Evolutionary conservation across 345 rosid species (phyloP), one percentile per base, ranked within the genome.

Genomic region (Melastoma malabathricum): DNA sequence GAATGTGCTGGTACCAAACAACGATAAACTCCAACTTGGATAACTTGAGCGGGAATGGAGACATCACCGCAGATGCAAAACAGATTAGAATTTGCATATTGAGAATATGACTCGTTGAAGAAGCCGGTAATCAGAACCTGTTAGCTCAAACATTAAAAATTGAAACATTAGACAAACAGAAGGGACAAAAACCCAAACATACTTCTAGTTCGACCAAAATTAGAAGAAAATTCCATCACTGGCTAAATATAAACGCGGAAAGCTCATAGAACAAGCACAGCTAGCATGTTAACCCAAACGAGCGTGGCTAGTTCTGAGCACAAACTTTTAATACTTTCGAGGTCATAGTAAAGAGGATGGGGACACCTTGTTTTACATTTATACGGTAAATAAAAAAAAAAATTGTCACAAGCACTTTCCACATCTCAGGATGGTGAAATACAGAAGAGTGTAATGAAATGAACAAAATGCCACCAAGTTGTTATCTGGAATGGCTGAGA

Each of bases 11-110:
- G 65, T 68, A 92, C 23, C 22, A 74, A 72, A 72, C 98, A 84
- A 48, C 95, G 82, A 65, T 87, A 92, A 20, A 84, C 97, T 55
- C 98, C 98, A 15, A 50, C 59, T 60, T 84, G 94, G 63, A 92
- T 56, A 64, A 75, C 57, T 53, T 84, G 90, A 2, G 76, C 81
- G 53, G 65, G 75, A 57, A 76, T 71, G 63, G 68, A 66, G 16
- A 63, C 51, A 51, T 81, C 94, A 18, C 97, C 98, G 22, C 93
- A 82, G 27, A 87, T 50, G 71, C 89, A 92, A 58, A 67, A 66
- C 50, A 92, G 61, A 55, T 72, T 75, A 63, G 82, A 77, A 41
- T 75, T 79, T 44, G 60, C 78, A 19, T 77, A 75, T 63, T 79
- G 74, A 43, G 54, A 70, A 65, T 67, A 73, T 46, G 71, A 78